Conservation (phyloP, 352 stramenopile genomes). For the Globisporangium iwayamae region DNA sequence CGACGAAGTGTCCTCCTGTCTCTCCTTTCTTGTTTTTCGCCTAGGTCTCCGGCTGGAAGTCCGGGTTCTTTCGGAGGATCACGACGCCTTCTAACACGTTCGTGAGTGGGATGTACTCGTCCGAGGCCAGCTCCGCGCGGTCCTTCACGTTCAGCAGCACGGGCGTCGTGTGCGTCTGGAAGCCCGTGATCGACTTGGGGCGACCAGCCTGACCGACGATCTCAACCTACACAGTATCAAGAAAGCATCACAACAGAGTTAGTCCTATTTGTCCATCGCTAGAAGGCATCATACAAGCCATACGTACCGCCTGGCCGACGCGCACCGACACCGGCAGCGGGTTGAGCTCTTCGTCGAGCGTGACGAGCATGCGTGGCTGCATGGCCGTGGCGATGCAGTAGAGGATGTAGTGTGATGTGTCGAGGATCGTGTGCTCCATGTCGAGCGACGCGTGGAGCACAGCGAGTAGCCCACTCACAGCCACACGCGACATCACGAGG, state of each 20-base stretch:
- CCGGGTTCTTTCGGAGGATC: conserved; percentile 98
- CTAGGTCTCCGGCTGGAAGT: conserved; percentile 82
- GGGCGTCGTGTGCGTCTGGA: conserved; percentile 99
- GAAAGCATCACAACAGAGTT: not conserved
- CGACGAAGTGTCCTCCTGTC: conserved; percentile 1
- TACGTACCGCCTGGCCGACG: conserved; percentile 95
- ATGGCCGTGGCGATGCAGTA: conserved; percentile 98
- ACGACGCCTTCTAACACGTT: conserved; percentile 98
- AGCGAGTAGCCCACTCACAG: conserved; percentile 93
- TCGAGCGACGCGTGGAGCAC: conserved; percentile 96
- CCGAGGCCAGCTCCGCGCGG: conserved; percentile 96
- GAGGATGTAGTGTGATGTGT: conserved; percentile 98
- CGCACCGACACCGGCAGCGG: conserved; percentile 96
- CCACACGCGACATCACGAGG: conserved; percentile 85
- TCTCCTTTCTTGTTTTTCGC: not conserved
- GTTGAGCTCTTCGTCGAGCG: conserved; percentile 95
- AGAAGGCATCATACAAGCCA: conserved; percentile 1
- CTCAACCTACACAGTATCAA: conserved; percentile 73
- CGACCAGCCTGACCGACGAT: conserved; percentile 98
- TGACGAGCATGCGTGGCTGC: conserved; percentile 98
- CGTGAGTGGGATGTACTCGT: conserved; percentile 95
- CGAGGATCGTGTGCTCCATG: conserved; percentile 97
- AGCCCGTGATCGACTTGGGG: conserved; percentile 99
- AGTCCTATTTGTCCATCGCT: not conserved
- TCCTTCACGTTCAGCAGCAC: conserved; percentile 98